These are phyloP conservation scores for Gomphus bonarii DNA, from an alignment of 1,284 basidiomycete genomes.

Conservation along the genomic window DNA sequence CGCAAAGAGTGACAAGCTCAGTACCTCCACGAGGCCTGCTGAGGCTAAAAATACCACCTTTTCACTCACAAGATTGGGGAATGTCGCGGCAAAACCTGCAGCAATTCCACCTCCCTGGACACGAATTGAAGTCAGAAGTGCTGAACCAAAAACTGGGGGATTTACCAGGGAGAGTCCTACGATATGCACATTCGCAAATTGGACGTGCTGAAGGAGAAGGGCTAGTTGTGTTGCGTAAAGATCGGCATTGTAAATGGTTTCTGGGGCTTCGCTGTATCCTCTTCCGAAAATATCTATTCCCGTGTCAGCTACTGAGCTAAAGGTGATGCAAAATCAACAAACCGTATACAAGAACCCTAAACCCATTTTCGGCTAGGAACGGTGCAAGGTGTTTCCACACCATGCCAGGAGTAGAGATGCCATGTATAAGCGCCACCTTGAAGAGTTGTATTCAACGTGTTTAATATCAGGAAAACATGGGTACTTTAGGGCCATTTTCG, in stretches of 20 bases:
- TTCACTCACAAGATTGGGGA: slow-evolving; percentile 56
- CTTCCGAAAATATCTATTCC: slow-evolving; percentile 62
- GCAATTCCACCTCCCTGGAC: slow-evolving; percentile 63
- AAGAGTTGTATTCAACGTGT: not conserved
- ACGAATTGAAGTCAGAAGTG: not conserved
- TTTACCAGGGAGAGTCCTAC: slow-evolving; percentile 65
- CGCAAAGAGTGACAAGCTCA: too few relatives aligned
- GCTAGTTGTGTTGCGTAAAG: slow-evolving; percentile 71
- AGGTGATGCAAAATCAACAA: slow-evolving; percentile 8
- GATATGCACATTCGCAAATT: slow-evolving; percentile 54
- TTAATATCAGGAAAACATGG: slow-evolving; percentile 9
- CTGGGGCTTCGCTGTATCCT: slow-evolving; percentile 70
- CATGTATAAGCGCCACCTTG: slow-evolving; percentile 67
- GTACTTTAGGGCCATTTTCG: slow-evolving; percentile 54
- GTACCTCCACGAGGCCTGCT: slow-evolving; percentile 56
- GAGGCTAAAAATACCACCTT: slow-evolving; percentile 56
- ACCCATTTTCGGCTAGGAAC: slow-evolving; percentile 48
- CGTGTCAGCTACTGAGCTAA: not conserved
- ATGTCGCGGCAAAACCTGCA: slow-evolving; percentile 54
- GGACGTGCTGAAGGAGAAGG: slow-evolving; percentile 64
- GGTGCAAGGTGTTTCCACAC: slow-evolving; percentile 68
- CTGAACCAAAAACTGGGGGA: not conserved
- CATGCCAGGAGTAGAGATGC: slow-evolving; percentile 64
- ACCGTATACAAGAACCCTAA: slow-evolving; percentile 68
- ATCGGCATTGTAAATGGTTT: slow-evolving; percentile 47